Conservation (phyloP, 2,329 filamentous ascomycete genomes). For the Diaporthe ampelina region DNA sequence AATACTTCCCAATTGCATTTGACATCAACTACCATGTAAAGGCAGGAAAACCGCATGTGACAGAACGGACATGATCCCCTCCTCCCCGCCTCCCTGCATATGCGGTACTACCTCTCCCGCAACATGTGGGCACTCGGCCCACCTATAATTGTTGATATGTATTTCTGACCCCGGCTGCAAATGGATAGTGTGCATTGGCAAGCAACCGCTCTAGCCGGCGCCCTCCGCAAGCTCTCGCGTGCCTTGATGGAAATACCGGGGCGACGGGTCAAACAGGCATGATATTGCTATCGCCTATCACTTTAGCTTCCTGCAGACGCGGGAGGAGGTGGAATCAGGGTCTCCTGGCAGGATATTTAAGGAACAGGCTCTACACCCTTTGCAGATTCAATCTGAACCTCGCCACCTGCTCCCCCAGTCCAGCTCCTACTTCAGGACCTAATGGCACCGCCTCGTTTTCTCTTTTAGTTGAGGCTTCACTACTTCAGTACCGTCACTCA, state of each 20-base stretch:
- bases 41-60: not conserved
- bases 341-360: not conserved
- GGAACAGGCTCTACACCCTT: not conserved
- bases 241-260: not conserved
- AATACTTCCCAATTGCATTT: not conserved
- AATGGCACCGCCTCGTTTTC: too few relatives aligned
- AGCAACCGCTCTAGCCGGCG: not conserved
- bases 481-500: not conserved
- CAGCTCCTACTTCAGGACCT: not conserved
- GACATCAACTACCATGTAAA: not conserved
- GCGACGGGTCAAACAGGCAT: not conserved
- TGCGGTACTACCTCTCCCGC: slow-evolving; percentile 16
- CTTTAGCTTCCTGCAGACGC: not conserved
- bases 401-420: not conserved
- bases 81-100: slow-evolving; percentile 20
- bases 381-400: not conserved
- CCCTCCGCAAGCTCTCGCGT: not conserved
- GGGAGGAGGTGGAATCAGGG: not conserved
- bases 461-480: not conserved
- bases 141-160: not conserved
- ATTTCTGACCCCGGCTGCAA: not conserved
- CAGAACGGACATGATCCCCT: not conserved
- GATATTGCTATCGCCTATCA: not conserved
- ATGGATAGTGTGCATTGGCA: not conserved
- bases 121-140: not conserved